These are phyloP conservation scores for Podospora anserina DNA, from an alignment of 495 filamentous ascomycete species.

Conservation along the genomic window DNA sequence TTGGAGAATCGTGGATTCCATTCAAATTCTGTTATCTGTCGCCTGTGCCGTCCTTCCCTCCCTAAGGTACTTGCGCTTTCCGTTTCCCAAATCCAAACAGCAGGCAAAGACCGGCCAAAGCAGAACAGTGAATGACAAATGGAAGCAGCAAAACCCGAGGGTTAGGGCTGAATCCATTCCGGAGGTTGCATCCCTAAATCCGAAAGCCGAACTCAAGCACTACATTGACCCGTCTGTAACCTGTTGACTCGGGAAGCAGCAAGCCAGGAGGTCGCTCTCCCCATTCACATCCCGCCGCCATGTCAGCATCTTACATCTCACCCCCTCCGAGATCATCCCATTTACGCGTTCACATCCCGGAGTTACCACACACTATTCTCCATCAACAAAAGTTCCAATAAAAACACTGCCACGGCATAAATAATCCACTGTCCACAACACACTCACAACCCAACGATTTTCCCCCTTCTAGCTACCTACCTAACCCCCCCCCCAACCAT, in stretches of 20 bases:
- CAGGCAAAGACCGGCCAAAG: too few species aligned
- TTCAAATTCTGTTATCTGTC: too few species aligned
- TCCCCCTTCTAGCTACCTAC: too few species aligned
- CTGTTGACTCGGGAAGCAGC: background rate
- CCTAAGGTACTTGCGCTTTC: too few species aligned
- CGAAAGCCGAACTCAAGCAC: background rate
- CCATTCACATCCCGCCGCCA: background rate
- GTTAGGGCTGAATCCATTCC: background rate
- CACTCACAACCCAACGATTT: background rate
- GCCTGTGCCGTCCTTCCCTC: too few species aligned
- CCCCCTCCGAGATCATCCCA: background rate
- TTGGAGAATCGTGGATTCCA: too few species aligned
- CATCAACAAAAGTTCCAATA: background rate
- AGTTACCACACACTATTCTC: background rate
- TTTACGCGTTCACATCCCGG: background rate
- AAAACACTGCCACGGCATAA: background rate
- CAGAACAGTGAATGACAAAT: too few species aligned
- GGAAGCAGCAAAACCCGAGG: too few species aligned
- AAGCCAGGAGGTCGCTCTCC: background rate
- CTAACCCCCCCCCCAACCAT: conserved; percentile 7
- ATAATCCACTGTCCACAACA: background rate
- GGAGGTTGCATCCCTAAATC: background rate
- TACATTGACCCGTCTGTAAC: background rate
- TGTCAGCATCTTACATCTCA: background rate
- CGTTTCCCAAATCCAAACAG: too few species aligned